Percentiles rank a stretch among this genome's conserved stretches.
phyloP scores from a whole-genome alignment of 2,329 filamentous ascomycete species.

The Penicillium sp. region DNA sequence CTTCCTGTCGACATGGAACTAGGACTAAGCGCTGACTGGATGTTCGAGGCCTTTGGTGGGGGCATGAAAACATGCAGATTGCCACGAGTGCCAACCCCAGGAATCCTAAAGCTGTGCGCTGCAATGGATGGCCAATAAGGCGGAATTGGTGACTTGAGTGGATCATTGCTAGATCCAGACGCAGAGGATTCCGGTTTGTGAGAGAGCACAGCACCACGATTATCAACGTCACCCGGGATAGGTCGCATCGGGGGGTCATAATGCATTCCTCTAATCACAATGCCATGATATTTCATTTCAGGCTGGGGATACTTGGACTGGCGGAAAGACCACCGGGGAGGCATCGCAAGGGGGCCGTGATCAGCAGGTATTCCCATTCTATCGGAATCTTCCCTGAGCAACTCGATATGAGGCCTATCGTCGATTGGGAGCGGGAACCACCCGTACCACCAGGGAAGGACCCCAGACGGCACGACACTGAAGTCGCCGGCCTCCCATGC shows the following conservation, averaged over 20 bases:
- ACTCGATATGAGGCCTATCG: constrained; percentile 1
- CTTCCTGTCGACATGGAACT: constrained; percentile 31
- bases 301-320: constrained; percentile 14
- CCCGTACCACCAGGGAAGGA: constrained; percentile 4
- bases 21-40: constrained; percentile 29
- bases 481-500: background rate
- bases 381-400: background rate
- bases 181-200: background rate
- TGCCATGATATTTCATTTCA: constrained; percentile 7
- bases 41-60: constrained; percentile 17
- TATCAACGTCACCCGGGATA: constrained; percentile 43
- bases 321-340: constrained; percentile 7
- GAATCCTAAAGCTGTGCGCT: constrained; percentile 38
- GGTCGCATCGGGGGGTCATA: constrained; percentile 3
- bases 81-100: constrained; percentile 13
- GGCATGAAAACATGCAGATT: constrained; percentile 33
- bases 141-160: constrained; percentile 21
- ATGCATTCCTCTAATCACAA: background rate
- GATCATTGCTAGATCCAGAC: constrained; percentile 7
- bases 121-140: constrained; percentile 40
- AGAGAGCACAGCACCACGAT: constrained; percentile 41
- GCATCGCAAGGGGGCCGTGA: constrained; percentile 1
- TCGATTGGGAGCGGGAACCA: constrained; percentile 1
- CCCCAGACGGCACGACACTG: constrained; percentile 1
- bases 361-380: constrained; percentile 1